phyloP scores from a whole-genome alignment of 2,329 filamentous ascomycete species.

The Dothiorella sarmentorum region DNA sequence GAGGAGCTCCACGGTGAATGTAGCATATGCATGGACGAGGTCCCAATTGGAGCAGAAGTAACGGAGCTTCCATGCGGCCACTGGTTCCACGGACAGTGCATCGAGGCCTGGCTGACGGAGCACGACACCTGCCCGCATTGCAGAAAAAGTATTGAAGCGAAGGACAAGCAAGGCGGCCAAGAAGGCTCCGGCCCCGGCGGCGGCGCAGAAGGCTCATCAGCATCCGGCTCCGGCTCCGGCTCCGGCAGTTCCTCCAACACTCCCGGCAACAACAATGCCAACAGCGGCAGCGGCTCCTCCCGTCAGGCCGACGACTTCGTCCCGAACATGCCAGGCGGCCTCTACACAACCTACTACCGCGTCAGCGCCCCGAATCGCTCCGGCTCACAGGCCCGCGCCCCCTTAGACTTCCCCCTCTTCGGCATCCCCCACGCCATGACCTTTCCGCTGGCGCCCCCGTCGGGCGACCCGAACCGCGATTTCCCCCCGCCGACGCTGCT shows the following conservation, averaged over 20 bases:
- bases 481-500: background rate
- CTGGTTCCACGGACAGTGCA: constrained; percentile 87
- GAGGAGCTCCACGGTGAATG: constrained; percentile 61
- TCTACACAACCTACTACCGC: background rate
- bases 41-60: constrained; percentile 69
- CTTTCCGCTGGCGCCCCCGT: background rate
- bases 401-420: background rate
- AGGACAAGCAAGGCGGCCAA: constrained; percentile 19
- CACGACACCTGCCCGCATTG: constrained; percentile 92
- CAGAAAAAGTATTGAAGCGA: constrained; percentile 50
- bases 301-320: background rate
- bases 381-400: background rate
- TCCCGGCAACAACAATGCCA: background rate
- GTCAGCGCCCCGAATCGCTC: constrained; percentile 1
- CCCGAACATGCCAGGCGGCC: constrained; percentile 10
- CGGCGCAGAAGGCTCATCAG: constrained; percentile 4
- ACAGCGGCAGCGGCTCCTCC: background rate
- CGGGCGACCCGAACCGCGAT: background rate
- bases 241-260: background rate
- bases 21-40: constrained; percentile 90
- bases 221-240: background rate
- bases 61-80: constrained; percentile 81
- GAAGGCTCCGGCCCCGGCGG: background rate
- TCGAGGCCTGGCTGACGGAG: constrained; percentile 78
- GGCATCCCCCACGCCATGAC: background rate